Percentiles rank a stretch among this genome's conserved stretches.
Evolutionary conservation across 805 yeast genomes (phyloP).

Genomic region (Wickerhamiella nectarea): DNA sequence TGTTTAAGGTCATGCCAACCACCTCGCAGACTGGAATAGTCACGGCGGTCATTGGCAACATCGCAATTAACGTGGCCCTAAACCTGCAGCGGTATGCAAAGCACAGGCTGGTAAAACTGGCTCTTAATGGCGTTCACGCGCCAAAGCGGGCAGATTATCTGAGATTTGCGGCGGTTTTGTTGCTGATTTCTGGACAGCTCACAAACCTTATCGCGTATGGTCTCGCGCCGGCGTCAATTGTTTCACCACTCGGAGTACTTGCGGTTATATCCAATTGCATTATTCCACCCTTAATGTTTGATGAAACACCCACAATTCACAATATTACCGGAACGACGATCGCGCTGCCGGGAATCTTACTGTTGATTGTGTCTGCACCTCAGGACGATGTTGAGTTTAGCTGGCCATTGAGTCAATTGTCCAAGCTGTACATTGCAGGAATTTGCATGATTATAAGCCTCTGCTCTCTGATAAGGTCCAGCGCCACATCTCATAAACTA

Average conservation of each 20-base stretch:
- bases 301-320: slow-evolving; percentile 26
- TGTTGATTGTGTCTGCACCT: slow-evolving; percentile 30
- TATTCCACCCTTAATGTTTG: slow-evolving; percentile 36
- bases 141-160: slow-evolving; percentile 15
- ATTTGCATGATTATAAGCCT: neutral
- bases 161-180: slow-evolving; percentile 33
- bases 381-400: slow-evolving; percentile 2
- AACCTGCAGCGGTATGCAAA: slow-evolving; percentile 32
- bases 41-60: slow-evolving; percentile 29
- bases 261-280: slow-evolving; percentile 36
- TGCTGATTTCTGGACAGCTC: slow-evolving; percentile 34
- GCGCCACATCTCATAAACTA: neutral
- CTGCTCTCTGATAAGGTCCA: neutral
- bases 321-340: slow-evolving; percentile 31
- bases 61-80: slow-evolving; percentile 29
- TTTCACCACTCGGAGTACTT: slow-evolving; percentile 38
- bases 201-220: slow-evolving; percentile 39
- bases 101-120: slow-evolving; percentile 20
- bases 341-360: slow-evolving; percentile 32
- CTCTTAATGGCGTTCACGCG: slow-evolving; percentile 16
- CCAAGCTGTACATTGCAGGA: neutral
- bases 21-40: slow-evolving; percentile 22
- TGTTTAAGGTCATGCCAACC: slow-evolving; percentile 5
- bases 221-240: slow-evolving; percentile 34
- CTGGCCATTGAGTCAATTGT: neutral